phyloP scores from a whole-genome alignment of 2,329 filamentous ascomycete genomes.

The Dothideomycetes sp. region DNA sequence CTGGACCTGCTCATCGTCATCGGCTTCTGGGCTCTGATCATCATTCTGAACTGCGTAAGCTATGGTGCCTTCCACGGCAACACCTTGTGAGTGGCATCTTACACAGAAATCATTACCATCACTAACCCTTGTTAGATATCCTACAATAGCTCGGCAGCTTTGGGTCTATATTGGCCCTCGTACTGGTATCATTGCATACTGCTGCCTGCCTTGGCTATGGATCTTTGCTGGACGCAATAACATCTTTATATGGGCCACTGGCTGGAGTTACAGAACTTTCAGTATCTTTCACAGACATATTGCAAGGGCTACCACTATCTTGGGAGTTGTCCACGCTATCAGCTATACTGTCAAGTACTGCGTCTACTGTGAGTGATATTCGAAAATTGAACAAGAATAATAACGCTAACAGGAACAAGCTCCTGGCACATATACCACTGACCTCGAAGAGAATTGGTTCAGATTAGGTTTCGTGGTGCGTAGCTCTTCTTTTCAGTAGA shows the following conservation, averaged over 20 bases:
- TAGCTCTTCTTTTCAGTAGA: too few relatives aligned
- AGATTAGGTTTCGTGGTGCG: conserved; percentile 2
- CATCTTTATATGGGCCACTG: conserved; percentile 53
- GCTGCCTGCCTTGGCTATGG: conserved; percentile 55
- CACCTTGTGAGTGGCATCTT: background rate
- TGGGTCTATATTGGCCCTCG: conserved; percentile 51
- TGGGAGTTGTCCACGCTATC: conserved; percentile 53
- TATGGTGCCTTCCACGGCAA: background rate
- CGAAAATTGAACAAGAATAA: background rate
- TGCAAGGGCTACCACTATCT: conserved; percentile 49
- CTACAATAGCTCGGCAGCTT: conserved; percentile 25
- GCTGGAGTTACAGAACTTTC: conserved; percentile 57
- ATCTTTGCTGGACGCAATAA: conserved; percentile 59
- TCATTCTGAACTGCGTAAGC: background rate
- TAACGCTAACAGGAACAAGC: background rate
- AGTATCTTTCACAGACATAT: conserved; percentile 59
- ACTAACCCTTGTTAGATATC: too few relatives aligned
- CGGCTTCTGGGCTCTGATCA: background rate
- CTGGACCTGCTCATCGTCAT: conserved; percentile 33
- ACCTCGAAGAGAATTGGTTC: conserved; percentile 5
- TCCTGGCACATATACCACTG: background rate
- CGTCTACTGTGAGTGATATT: background rate
- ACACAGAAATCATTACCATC: too few relatives aligned
- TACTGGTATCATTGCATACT: conserved; percentile 52
- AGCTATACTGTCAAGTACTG: conserved; percentile 43